A percentile compares a stretch with the other conserved stretches of the same genome.
Evolutionary conservation across 768 basidiomycete species (phyloP).

Genomic region (Boletus reticulatus): DNA sequence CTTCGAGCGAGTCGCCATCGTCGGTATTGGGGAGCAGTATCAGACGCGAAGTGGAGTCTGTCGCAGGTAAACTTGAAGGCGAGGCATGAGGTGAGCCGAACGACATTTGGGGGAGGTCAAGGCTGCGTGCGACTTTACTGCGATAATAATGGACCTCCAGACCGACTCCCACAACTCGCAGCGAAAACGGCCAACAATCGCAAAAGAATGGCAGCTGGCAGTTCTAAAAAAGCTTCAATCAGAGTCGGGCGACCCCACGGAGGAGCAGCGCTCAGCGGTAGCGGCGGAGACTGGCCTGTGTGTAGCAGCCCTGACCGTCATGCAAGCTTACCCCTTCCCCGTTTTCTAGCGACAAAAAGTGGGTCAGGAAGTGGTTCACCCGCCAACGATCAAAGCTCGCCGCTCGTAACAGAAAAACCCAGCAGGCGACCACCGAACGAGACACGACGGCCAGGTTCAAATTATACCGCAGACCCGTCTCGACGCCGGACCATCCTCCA

Average conservation of each 20-base stretch:
- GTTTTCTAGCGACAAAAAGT: conserved; percentile 24
- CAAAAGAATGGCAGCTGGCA: conserved; percentile 29
- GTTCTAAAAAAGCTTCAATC: conserved; percentile 26
- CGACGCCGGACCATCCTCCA: conserved; percentile 1
- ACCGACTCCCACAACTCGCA: neutral
- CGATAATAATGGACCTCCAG: neutral
- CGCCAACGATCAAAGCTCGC: conserved; percentile 25
- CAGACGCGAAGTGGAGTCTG: conserved; percentile 48
- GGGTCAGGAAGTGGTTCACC: conserved; percentile 31
- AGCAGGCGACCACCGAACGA: neutral
- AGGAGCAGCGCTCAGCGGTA: conserved; percentile 18
- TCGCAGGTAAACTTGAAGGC: neutral
- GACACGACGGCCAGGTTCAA: conserved; percentile 17
- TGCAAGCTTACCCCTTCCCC: conserved; percentile 2
- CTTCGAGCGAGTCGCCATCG: conserved; percentile 32
- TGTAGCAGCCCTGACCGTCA: conserved; percentile 12
- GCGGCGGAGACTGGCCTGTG: conserved; percentile 31
- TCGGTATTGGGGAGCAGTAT: conserved; percentile 62
- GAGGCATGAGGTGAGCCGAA: neutral
- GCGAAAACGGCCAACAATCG: conserved; percentile 15
- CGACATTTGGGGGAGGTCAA: conserved; percentile 5
- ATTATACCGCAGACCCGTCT: neutral
- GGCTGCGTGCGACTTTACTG: conserved; percentile 21
- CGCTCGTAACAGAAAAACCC: conserved; percentile 10
- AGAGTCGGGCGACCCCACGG: conserved; percentile 22